Evolutionary conservation across 352 stramenopile species (phyloP).

Genomic region (Globisporangium heterothallicum): DNA sequence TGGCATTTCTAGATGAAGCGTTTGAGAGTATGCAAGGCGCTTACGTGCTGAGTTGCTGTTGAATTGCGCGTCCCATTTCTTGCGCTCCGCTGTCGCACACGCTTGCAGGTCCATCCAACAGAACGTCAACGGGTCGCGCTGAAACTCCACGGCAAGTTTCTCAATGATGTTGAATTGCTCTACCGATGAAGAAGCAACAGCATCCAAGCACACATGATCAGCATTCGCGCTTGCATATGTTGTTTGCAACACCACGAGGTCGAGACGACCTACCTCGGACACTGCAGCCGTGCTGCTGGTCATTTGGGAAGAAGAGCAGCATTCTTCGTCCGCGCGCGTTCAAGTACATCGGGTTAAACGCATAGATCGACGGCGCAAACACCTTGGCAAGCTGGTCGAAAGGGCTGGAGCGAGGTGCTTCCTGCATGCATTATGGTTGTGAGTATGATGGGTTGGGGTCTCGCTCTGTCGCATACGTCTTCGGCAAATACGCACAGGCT

Average conservation of each 20-base stretch:
- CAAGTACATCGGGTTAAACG: constrained; percentile 62
- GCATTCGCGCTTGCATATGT: too few relatives aligned
- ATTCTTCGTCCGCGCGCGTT: constrained; percentile 48
- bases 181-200: too few relatives aligned
- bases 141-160: constrained; percentile 60
- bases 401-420: constrained; percentile 19
- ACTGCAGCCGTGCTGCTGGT: constrained; percentile 33
- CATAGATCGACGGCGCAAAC: constrained; percentile 64
- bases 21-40: too few relatives aligned
- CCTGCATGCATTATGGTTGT: constrained; percentile 1
- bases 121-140: constrained; percentile 69
- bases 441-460: not conserved
- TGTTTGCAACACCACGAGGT: too few relatives aligned
- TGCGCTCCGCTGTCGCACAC: constrained; percentile 19
- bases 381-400: constrained; percentile 56
- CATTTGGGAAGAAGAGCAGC: constrained; percentile 60
- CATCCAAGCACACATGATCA: too few relatives aligned
- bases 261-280: constrained; percentile 66
- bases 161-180: constrained; percentile 70
- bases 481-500: too few relatives aligned
- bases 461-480: too few relatives aligned
- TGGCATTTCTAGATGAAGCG: too few relatives aligned
- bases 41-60: constrained; percentile 22
- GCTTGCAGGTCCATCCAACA: constrained; percentile 63
- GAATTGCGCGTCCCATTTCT: constrained; percentile 50